Evolutionary conservation across 768 basidiomycete genomes (phyloP).

Genomic region (Pisolithus microcarpus): DNA sequence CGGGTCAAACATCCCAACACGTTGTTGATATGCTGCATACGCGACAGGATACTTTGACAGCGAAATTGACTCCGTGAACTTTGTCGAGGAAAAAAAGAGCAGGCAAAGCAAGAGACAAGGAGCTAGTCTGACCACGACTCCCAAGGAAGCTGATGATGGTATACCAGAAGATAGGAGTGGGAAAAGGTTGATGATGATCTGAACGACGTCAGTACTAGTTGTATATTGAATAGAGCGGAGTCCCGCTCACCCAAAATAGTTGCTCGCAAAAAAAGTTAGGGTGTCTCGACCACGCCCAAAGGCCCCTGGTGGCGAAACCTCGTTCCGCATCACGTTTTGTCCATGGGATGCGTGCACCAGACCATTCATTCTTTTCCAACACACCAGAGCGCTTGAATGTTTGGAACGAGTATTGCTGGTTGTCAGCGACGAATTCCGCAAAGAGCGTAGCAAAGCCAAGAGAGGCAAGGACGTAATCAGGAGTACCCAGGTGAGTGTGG

Average conservation of each 20-base stretch:
- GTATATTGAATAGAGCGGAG: neutral
- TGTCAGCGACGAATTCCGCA: slow-evolving; percentile 81
- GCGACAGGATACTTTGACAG: slow-evolving; percentile 60
- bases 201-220: neutral
- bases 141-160: slow-evolving; percentile 17
- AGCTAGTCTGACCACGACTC: slow-evolving; percentile 29
- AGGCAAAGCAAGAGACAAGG: slow-evolving; percentile 57
- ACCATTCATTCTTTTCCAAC: slow-evolving; percentile 45
- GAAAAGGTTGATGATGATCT: slow-evolving; percentile 66
- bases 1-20: slow-evolving; percentile 78
- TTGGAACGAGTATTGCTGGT: slow-evolving; percentile 85
- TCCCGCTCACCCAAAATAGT: slow-evolving; percentile 62
- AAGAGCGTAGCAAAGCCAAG: slow-evolving; percentile 53
- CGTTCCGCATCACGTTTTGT: slow-evolving; percentile 60
- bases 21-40: slow-evolving; percentile 65
- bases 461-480: slow-evolving; percentile 57
- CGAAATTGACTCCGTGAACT: slow-evolving; percentile 77
- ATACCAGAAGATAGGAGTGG: slow-evolving; percentile 45
- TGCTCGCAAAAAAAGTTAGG: slow-evolving; percentile 94
- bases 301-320: slow-evolving; percentile 78
- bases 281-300: slow-evolving; percentile 85
- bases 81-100: slow-evolving; percentile 73
- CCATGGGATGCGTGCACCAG: slow-evolving; percentile 59
- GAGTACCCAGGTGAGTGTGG: slow-evolving; percentile 41
- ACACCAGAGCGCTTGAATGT: slow-evolving; percentile 56